Evolutionary conservation across 768 basidiomycete genomes (phyloP).

Genomic region (Suillus lakei): DNA sequence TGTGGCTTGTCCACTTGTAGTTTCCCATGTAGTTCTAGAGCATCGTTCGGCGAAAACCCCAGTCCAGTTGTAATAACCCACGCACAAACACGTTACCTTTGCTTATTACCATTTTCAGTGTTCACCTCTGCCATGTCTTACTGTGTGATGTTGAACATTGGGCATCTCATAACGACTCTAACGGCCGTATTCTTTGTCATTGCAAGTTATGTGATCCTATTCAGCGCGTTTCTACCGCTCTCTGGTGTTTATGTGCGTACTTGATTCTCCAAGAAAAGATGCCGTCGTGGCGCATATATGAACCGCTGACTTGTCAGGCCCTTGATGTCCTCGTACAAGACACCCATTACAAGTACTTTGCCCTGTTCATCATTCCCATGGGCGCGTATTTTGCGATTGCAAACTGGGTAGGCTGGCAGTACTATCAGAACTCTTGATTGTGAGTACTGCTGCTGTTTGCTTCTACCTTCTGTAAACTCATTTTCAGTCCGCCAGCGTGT

Average conservation of each 20-base stretch:
- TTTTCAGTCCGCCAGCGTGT: neutral
- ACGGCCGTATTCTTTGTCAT: conserved; percentile 59
- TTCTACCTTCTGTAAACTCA: neutral
- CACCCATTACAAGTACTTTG: conserved; percentile 90
- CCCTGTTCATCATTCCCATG: conserved; percentile 78
- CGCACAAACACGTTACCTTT: conserved; percentile 4
- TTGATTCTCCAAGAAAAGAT: neutral
- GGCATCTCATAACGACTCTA: conserved; percentile 51
- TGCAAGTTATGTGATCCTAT: conserved; percentile 65
- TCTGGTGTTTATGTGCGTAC: conserved; percentile 55
- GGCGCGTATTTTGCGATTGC: conserved; percentile 91
- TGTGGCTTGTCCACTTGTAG: conserved; percentile 26
- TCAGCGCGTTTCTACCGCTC: conserved; percentile 65
- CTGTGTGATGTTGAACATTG: conserved; percentile 40
- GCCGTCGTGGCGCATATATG: neutral
- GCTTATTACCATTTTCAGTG: conserved; percentile 14
- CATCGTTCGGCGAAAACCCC: conserved; percentile 16
- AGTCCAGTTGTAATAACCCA: conserved; percentile 13
- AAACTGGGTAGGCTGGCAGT: conserved; percentile 99
- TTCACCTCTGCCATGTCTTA: conserved; percentile 17
- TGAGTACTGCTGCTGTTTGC: conserved; percentile 4
- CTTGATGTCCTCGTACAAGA: conserved; percentile 70
- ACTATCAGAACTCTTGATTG: conserved; percentile 84
- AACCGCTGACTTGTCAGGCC: conserved; percentile 48
- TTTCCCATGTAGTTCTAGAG: conserved; percentile 29